Conservation (phyloP, 257 asterid species). For the Solanum pinnatisectum region DNA sequence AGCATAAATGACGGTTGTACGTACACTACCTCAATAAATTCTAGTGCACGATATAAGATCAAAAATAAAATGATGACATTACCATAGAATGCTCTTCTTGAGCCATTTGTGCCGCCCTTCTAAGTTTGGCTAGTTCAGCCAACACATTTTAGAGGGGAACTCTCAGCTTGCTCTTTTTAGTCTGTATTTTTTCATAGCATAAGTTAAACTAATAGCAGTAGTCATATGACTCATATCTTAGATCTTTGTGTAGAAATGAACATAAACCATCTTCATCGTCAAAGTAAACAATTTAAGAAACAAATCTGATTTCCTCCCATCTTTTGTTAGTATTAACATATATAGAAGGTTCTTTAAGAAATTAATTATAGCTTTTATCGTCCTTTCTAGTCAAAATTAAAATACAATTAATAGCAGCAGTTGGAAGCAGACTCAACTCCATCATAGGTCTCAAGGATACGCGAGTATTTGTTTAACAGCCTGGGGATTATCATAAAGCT, state of each 20-base stretch:
- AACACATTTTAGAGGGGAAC: constrained; percentile 47
- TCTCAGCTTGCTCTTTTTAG: constrained; percentile 33
- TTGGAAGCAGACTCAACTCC: neutral
- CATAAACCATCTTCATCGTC: neutral
- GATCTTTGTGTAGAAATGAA: neutral
- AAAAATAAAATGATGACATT: neutral
- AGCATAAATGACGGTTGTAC: too few relatives aligned
- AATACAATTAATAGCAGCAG: neutral
- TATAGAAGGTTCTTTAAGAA: neutral
- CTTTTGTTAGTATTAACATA: neutral
- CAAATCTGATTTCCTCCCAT: neutral
- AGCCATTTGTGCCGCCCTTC: neutral
- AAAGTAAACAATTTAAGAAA: neutral
- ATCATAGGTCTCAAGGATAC: constrained; percentile 50
- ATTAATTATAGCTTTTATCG: neutral
- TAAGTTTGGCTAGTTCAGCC: constrained; percentile 47
- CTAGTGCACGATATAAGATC: too few relatives aligned
- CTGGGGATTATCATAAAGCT: constrained; percentile 30
- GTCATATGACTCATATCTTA: neutral
- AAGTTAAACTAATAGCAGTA: too few relatives aligned
- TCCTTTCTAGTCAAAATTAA: neutral
- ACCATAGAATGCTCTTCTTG: neutral
- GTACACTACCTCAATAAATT: too few relatives aligned
- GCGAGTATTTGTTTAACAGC: constrained; percentile 49
- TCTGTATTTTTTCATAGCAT: constrained; percentile 16